phyloP scores from a whole-genome alignment of 108 stramenopile genomes.

The Fragilariopsis cylindrus region DNA sequence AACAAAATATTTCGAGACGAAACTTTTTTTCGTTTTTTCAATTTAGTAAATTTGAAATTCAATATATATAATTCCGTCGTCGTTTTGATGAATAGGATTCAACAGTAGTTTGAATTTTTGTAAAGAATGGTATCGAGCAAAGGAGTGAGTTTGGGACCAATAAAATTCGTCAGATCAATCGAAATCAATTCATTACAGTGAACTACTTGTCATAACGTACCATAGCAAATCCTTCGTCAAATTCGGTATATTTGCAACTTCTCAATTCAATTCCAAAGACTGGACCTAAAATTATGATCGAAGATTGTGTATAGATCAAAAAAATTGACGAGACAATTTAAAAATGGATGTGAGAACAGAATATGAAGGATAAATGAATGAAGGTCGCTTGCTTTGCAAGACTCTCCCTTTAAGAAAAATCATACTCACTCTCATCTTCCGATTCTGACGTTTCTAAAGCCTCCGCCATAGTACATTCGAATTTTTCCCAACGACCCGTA shows the following conservation, averaged over 20 bases:
- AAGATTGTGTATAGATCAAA: not conserved
- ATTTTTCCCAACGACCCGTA: constrained; percentile 21
- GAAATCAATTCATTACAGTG: not conserved
- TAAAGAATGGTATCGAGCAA: too few relatives aligned
- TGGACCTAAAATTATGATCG: not conserved
- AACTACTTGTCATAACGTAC: constrained; percentile 12
- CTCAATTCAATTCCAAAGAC: not conserved
- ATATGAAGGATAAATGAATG: too few relatives aligned
- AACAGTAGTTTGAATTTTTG: too few relatives aligned
- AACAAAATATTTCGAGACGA: constrained; percentile 27
- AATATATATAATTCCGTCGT: not conserved
- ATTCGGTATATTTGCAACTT: constrained; percentile 33
- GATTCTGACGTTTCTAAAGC: not conserved
- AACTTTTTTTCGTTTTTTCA: constrained; percentile 6
- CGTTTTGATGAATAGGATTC: too few relatives aligned
- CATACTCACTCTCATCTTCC: not conserved
- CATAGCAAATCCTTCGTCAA: constrained; percentile 29
- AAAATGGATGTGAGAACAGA: not conserved
- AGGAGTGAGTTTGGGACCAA: too few relatives aligned
- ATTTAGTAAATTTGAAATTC: not conserved
- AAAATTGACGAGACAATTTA: not conserved
- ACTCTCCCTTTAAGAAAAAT: not conserved
- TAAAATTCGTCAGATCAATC: not conserved
- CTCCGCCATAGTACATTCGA: constrained; percentile 10
- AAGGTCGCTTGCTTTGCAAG: not conserved